phyloP scores from a whole-genome alignment of 257 asterid species.

The Solanum dulcamara region DNA sequence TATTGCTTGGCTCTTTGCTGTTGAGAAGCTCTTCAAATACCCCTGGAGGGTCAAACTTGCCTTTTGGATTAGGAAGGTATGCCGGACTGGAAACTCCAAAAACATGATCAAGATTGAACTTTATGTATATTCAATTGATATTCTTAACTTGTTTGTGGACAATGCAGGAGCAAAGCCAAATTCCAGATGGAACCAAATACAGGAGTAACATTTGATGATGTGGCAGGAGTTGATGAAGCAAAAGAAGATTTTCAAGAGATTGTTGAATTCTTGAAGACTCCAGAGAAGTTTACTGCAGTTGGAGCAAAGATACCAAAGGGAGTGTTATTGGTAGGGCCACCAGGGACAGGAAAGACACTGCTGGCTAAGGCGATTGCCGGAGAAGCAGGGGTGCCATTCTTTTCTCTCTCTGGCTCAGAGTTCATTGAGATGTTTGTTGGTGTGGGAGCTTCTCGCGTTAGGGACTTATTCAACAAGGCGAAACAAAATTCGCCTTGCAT shows the following conservation, averaged over 20 bases:
- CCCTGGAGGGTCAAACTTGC: conserved; percentile 54
- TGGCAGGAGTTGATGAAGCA: conserved; percentile 75
- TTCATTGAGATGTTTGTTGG: conserved; percentile 79
- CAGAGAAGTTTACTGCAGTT: conserved; percentile 52
- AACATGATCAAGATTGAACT: neutral
- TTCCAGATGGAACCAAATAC: conserved; percentile 70
- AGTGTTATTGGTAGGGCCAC: conserved; percentile 49
- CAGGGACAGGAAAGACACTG: conserved; percentile 69
- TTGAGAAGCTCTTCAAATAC: conserved; percentile 22
- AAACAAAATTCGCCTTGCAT: conserved; percentile 44
- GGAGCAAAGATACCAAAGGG: conserved; percentile 61
- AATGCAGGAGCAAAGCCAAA: conserved; percentile 53
- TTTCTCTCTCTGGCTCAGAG: conserved; percentile 58
- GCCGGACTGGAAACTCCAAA: neutral
- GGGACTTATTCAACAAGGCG: conserved; percentile 58
- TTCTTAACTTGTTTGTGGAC: neutral
- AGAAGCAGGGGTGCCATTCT: conserved; percentile 65
- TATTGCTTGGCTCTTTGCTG: conserved; percentile 32
- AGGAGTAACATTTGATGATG: conserved; percentile 58
- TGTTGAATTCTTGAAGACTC: conserved; percentile 47
- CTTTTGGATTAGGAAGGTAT: conserved; percentile 62
- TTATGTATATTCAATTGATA: neutral
- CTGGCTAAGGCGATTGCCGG: conserved; percentile 68
- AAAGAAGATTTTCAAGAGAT: conserved; percentile 55
- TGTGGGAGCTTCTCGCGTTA: conserved; percentile 62